Evolutionary conservation across 345 rosid species (phyloP).

Genomic region (Aquilaria yunnanensis): DNA sequence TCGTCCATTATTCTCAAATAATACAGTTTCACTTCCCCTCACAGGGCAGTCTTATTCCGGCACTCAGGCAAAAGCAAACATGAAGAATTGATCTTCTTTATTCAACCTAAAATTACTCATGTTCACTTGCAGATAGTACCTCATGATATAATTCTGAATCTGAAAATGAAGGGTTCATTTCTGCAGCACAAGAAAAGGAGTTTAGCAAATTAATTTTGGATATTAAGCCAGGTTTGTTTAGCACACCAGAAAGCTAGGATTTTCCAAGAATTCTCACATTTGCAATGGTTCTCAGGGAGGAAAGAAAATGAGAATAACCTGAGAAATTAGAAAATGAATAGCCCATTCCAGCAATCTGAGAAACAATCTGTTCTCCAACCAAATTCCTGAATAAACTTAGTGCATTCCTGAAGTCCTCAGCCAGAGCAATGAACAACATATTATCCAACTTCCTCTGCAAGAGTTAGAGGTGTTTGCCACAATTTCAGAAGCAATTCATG

Average conservation of each 20-base stretch:
- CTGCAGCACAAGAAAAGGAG: conserved; percentile 28
- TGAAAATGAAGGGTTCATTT: conserved; percentile 28
- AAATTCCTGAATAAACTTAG: conserved; percentile 78
- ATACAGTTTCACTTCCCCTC: conserved; percentile 16
- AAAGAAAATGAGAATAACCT: conserved; percentile 22
- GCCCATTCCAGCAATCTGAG: conserved; percentile 23
- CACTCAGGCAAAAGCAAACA: conserved; percentile 6
- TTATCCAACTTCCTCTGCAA: conserved; percentile 82
- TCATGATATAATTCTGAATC: conserved; percentile 39
- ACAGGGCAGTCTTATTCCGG: conserved; percentile 21
- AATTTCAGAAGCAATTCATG: background rate
- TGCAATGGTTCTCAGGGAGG: background rate
- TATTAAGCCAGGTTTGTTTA: too few species aligned
- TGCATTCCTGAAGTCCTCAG: conserved; percentile 80
- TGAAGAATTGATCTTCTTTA: conserved; percentile 6
- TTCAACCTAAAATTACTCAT: too few species aligned
- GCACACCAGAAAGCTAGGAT: background rate
- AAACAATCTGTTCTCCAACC: conserved; percentile 72
- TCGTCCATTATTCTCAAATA: conserved; percentile 23
- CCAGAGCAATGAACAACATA: conserved; percentile 81
- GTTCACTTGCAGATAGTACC: conserved; percentile 23
- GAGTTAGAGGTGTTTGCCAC: conserved; percentile 36
- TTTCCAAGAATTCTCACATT: background rate
- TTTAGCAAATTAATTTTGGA: too few species aligned
- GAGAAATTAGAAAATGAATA: conserved; percentile 11